phyloP scores from a whole-genome alignment of 345 rosid species.

The Barbarea vulgaris region DNA sequence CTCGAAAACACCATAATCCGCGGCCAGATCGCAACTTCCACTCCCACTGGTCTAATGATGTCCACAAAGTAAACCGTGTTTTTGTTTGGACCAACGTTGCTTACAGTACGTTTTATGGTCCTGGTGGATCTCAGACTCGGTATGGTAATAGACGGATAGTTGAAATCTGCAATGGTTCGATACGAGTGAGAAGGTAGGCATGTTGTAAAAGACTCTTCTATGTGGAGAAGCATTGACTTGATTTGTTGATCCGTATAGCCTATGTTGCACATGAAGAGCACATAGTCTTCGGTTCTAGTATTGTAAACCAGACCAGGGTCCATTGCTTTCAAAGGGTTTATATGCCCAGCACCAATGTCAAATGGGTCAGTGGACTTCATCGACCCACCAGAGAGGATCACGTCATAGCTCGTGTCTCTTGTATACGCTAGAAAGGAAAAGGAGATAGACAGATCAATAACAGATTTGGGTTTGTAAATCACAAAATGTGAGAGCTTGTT shows the following conservation, averaged over 20 bases:
- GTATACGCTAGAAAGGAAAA: constrained; percentile 20
- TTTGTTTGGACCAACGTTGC: constrained; percentile 52
- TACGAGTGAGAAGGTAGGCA: constrained; percentile 24
- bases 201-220: constrained; percentile 2
- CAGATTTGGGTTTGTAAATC: neutral
- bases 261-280: constrained; percentile 61
- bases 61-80: constrained; percentile 45
- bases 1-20: constrained; percentile 47
- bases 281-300: constrained; percentile 54
- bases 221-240: constrained; percentile 26
- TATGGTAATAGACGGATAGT: constrained; percentile 68
- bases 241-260: constrained; percentile 47
- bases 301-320: constrained; percentile 75
- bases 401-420: constrained; percentile 19
- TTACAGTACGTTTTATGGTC: constrained; percentile 56
- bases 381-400: constrained; percentile 36
- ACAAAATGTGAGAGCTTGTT: neutral
- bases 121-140: constrained; percentile 45
- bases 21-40: constrained; percentile 66
- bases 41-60: constrained; percentile 55
- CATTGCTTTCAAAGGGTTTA: constrained; percentile 61
- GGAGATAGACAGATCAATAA: neutral
- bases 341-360: constrained; percentile 66
- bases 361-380: constrained; percentile 49
- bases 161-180: constrained; percentile 46